phyloP scores from a whole-genome alignment of 192 early-diverging fungal genomes.

The Coemansia sp. region DNA sequence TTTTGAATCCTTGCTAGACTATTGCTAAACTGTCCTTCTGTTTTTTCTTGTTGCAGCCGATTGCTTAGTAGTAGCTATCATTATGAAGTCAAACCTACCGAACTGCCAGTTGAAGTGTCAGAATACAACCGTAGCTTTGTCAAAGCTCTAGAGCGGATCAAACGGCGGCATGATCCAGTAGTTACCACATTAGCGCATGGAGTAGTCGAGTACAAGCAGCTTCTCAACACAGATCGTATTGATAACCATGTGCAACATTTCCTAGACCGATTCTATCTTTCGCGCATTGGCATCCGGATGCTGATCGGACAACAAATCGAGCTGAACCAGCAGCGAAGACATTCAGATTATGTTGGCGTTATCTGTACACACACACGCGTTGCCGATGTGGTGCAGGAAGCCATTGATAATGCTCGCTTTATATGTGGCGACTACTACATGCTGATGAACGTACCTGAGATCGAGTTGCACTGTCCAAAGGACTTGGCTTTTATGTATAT shows the following conservation, averaged over 20 bases:
- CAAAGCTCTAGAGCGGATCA: slow-evolving; percentile 86
- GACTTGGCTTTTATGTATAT: slow-evolving; percentile 95
- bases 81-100: slow-evolving; percentile 49
- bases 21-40: slow-evolving; percentile 6
- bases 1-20: not conserved
- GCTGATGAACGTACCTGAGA: slow-evolving; percentile 75
- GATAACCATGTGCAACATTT: slow-evolving; percentile 84
- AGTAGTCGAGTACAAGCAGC: slow-evolving; percentile 86
- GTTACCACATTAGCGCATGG: slow-evolving; percentile 92
- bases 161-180: slow-evolving; percentile 89
- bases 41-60: not conserved
- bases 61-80: slow-evolving; percentile 45
- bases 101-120: slow-evolving; percentile 66
- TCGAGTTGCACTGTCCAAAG: slow-evolving; percentile 69
- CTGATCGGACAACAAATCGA: slow-evolving; percentile 87
- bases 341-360: slow-evolving; percentile 83
- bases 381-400: slow-evolving; percentile 78
- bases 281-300: slow-evolving; percentile 97
- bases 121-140: slow-evolving; percentile 84
- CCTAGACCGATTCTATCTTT: slow-evolving; percentile 94
- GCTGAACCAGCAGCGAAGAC: slow-evolving; percentile 61
- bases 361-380: slow-evolving; percentile 89
- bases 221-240: slow-evolving; percentile 42
- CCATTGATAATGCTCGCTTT: slow-evolving; percentile 83
- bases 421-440: slow-evolving; percentile 92